phyloP scores from a whole-genome alignment of 139 green algal species.

The Volvox reticuliferus region DNA sequence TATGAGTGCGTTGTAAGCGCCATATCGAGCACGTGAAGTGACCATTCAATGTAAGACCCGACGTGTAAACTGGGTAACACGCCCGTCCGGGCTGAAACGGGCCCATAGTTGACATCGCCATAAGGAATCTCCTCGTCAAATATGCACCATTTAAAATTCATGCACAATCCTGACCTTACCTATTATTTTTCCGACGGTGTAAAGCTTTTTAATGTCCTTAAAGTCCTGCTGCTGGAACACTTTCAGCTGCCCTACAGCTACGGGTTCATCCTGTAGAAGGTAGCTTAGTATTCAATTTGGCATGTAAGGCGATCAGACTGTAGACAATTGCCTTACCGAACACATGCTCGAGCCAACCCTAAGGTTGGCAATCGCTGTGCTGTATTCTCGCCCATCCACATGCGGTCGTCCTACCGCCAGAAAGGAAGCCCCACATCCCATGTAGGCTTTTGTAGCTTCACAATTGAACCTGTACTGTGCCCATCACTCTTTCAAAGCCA shows the following conservation, averaged over 20 bases:
- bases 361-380: not conserved
- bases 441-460: not conserved
- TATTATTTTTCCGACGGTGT: constrained; percentile 42
- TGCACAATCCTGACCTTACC: not conserved
- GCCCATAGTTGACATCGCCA: no score
- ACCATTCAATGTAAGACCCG: no score
- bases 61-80: no score
- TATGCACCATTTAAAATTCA: no score
- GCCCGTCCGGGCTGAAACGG: no score
- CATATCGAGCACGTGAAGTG: no score
- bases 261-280: not conserved
- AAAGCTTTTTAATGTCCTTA: not conserved
- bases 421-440: not conserved
- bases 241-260: not conserved
- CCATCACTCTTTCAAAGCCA: no score
- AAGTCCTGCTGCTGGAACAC: not conserved
- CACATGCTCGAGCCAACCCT: not conserved
- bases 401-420: not conserved
- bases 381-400: not conserved
- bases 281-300: no score
- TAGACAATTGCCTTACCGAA: not conserved
- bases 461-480: no score
- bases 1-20: no score
- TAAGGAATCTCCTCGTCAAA: no score
- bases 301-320: not conserved